Evolutionary conservation across 75 land plant genomes (phyloP).

Genomic region (Azolla pinnata): DNA sequence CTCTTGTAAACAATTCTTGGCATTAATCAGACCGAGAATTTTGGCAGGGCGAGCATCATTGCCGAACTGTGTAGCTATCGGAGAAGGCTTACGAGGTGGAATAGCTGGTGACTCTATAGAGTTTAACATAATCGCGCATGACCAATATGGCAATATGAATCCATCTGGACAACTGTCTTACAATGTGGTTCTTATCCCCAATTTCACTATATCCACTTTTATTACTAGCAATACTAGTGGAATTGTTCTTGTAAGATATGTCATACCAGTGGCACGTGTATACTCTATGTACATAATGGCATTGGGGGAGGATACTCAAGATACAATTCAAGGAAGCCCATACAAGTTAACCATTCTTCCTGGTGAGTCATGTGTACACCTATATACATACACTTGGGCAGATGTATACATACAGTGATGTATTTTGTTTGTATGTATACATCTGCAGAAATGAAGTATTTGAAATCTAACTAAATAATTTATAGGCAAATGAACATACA

Average conservation of each 20-base stretch:
- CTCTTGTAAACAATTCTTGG: too few relatives aligned
- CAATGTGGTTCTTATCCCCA: not conserved
- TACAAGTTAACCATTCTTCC: not conserved
- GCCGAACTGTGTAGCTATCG: not conserved
- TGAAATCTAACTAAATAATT: too few relatives aligned
- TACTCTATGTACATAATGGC: not conserved
- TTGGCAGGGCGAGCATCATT: not conserved
- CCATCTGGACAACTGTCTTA: not conserved
- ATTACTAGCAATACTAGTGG: not conserved
- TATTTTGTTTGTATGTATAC: too few relatives aligned
- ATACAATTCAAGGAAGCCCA: not conserved
- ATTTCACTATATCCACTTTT: not conserved
- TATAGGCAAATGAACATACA: too few relatives aligned
- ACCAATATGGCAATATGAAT: not conserved
- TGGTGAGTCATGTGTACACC: too few relatives aligned
- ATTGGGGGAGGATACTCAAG: not conserved
- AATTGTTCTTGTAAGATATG: not conserved
- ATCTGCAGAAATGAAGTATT: too few relatives aligned
- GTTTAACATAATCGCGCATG: not conserved
- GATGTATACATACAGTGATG: too few relatives aligned
- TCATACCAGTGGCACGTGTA: not conserved
- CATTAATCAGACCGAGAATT: too few relatives aligned
- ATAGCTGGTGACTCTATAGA: not conserved
- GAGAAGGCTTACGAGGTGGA: not conserved
- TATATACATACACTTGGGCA: too few relatives aligned